phyloP scores from a whole-genome alignment of 352 stramenopile species.

The Phytophthora sp. region DNA sequence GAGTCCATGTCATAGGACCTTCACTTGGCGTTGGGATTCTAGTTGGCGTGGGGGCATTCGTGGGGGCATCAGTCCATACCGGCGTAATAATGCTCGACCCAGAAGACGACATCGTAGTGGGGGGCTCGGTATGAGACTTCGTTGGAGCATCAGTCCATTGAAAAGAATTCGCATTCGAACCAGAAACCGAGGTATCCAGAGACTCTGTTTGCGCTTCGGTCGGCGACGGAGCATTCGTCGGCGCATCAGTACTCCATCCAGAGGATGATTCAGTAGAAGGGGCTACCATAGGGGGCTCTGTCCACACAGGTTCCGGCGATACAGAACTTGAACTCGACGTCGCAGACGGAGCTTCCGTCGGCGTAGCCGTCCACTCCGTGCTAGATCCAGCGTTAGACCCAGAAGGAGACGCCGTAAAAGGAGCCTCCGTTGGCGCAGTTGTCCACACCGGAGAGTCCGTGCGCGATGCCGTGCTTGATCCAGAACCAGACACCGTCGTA shows the following conservation, averaged over 20 bases:
- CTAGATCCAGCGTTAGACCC: not conserved
- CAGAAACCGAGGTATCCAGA: slow-evolving; percentile 2
- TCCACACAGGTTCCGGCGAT: too few relatives aligned
- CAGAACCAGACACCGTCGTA: too few relatives aligned
- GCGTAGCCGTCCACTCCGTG: slow-evolving; percentile 8
- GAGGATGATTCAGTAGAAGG: not conserved
- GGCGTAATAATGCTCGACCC: too few relatives aligned
- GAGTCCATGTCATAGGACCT: too few relatives aligned
- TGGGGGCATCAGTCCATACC: slow-evolving; percentile 10
- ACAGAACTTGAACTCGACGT: not conserved
- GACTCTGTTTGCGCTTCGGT: not conserved
- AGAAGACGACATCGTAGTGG: not conserved
- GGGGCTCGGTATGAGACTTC: too few relatives aligned
- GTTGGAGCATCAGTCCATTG: too few relatives aligned
- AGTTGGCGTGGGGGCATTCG: not conserved
- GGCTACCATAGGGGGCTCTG: too few relatives aligned
- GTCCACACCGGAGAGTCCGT: too few relatives aligned
- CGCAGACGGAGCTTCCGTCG: not conserved
- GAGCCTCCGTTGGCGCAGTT: too few relatives aligned
- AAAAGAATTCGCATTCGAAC: slow-evolving; percentile 9
- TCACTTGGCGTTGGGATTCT: not conserved
- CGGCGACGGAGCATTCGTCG: slow-evolving; percentile 1
- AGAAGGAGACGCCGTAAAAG: too few relatives aligned
- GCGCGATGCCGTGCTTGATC: too few relatives aligned
- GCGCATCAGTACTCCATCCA: not conserved